Percentiles rank a stretch among this genome's conserved stretches.
Evolutionary conservation across 2,329 filamentous ascomycete genomes (phyloP).

Genomic region (Fusarium pilosicola): DNA sequence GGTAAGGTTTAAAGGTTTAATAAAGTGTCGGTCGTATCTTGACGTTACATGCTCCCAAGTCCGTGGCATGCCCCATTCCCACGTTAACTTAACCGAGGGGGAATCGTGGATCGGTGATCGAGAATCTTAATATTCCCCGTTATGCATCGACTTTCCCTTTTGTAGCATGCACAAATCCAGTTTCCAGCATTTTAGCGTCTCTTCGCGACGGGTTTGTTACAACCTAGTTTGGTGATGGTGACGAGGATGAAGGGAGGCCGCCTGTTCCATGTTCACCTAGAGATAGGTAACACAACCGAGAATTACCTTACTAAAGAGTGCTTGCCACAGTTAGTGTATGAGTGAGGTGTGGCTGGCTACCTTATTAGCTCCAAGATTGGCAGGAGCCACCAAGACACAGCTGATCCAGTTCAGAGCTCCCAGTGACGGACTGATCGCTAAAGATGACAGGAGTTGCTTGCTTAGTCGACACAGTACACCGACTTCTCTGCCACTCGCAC

Average conservation of each 20-base stretch:
- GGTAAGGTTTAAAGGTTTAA: background rate
- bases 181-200: constrained; percentile 28
- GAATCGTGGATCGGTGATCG: background rate
- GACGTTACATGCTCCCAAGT: constrained; percentile 31
- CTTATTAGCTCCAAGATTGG: constrained; percentile 2
- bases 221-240: constrained; percentile 12
- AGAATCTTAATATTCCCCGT: background rate
- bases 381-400: background rate
- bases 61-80: background rate
- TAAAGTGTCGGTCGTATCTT: constrained; percentile 16
- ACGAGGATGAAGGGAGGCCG: constrained; percentile 24
- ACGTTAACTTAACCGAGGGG: constrained; percentile 24
- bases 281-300: background rate
- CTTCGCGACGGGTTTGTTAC: constrained; percentile 17
- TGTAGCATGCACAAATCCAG: constrained; percentile 21
- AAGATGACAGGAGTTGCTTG: background rate
- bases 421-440: constrained; percentile 12
- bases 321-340: constrained; percentile 21
- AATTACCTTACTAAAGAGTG: background rate
- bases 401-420: constrained; percentile 13
- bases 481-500: background rate
- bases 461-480: background rate
- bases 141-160: constrained; percentile 4
- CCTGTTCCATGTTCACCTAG: background rate
- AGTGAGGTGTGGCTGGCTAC: constrained; percentile 35